Conservation (phyloP, 305 asterid species). For the Solanum chacoense region DNA sequence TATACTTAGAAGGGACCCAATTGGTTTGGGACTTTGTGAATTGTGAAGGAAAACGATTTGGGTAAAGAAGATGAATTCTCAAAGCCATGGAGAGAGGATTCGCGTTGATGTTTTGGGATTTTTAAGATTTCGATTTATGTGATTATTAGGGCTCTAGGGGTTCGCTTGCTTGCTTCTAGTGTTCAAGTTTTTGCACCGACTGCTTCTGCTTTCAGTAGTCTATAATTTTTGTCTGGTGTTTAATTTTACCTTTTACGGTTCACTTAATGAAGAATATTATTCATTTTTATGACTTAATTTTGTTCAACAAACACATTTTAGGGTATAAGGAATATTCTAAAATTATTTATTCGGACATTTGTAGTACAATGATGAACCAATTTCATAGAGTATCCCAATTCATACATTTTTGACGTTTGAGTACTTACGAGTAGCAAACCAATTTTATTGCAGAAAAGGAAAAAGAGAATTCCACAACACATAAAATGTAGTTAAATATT, state of each 20-base stretch:
- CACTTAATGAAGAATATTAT: too few species aligned
- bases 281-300: neutral
- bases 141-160: neutral
- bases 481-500: neutral
- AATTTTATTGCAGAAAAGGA: neutral
- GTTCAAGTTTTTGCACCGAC: neutral
- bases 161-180: neutral
- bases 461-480: neutral
- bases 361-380: neutral
- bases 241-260: too few species aligned
- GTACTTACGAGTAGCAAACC: neutral
- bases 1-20: neutral
- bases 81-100: neutral
- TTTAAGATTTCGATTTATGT: neutral
- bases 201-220: neutral
- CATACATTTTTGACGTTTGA: neutral
- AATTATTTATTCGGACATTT: too few species aligned
- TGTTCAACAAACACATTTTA: neutral
- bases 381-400: neutral
- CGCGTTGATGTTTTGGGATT: neutral
- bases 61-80: neutral
- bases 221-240: too few species aligned
- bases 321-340: neutral
- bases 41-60: neutral
- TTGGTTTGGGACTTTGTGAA: neutral